Conservation (phyloP, 2,329 filamentous ascomycete species). For the Escovopsis sp. region DNA sequence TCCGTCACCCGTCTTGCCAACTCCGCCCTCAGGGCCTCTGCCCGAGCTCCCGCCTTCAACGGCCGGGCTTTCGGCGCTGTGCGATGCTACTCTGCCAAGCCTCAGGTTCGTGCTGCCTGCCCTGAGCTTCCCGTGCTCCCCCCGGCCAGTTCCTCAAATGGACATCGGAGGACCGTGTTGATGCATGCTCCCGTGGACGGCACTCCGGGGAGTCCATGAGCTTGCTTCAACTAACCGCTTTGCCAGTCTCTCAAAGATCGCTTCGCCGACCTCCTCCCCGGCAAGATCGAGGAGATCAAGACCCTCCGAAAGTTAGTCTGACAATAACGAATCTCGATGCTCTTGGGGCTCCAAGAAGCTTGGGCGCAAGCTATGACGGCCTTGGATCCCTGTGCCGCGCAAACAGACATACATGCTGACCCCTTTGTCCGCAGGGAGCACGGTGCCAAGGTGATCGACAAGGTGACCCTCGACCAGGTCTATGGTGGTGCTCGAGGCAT, state of each 20-base stretch:
- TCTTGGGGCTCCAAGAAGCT: too few species aligned
- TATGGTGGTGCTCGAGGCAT: slow-evolving; percentile 98
- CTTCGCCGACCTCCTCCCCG: slow-evolving; percentile 88
- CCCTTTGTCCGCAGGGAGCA: slow-evolving; percentile 50
- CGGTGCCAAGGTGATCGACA: slow-evolving; percentile 87
- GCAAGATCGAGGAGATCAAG: slow-evolving; percentile 99
- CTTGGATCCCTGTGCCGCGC: slow-evolving; percentile 6
- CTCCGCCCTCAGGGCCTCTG: slow-evolving; percentile 64
- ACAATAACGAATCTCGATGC: not conserved
- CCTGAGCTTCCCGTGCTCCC: not conserved
- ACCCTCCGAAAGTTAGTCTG: slow-evolving; percentile 72
- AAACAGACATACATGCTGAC: slow-evolving; percentile 7
- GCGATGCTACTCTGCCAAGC: slow-evolving; percentile 88
- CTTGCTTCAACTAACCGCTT: too few species aligned
- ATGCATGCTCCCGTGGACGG: too few species aligned
- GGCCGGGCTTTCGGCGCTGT: slow-evolving; percentile 65
- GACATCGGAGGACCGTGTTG: too few species aligned
- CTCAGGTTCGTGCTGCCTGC: slow-evolving; percentile 46
- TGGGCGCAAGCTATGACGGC: too few species aligned
- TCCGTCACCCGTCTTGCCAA: slow-evolving; percentile 68
- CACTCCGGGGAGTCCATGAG: too few species aligned
- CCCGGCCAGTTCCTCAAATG: too few species aligned
- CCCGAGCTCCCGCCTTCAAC: slow-evolving; percentile 51
- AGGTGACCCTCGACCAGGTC: slow-evolving; percentile 98
- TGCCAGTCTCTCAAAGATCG: slow-evolving; percentile 87